Conservation (phyloP, 2,329 filamentous ascomycete species). For the Colletotrichum theobromicola region DNA sequence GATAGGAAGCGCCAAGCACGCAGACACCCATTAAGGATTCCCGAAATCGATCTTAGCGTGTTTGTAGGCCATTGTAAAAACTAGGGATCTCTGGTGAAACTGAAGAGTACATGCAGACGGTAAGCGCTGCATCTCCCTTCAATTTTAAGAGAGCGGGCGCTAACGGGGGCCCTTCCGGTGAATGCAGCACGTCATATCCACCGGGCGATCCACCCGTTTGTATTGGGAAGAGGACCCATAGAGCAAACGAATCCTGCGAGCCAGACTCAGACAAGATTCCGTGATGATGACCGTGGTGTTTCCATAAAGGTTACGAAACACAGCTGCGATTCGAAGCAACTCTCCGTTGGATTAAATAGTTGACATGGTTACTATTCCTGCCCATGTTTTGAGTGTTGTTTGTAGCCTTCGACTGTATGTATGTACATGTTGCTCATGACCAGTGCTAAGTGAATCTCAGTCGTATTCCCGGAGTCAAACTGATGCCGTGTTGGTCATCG, state of each 20-base stretch:
- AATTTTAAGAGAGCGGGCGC: not conserved
- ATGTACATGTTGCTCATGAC: accelerated
- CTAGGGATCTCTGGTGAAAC: not conserved
- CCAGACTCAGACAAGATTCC: not conserved
- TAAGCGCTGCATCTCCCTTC: not conserved
- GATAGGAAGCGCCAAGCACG: not conserved
- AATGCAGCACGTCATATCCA: not conserved
- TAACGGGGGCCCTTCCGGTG: not conserved
- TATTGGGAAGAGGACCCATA: not conserved
- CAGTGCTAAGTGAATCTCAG: not conserved
- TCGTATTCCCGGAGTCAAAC: not conserved
- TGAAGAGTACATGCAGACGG: not conserved
- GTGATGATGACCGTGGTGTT: not conserved
- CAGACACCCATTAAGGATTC: not conserved
- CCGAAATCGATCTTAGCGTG: not conserved
- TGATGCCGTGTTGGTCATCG: not conserved
- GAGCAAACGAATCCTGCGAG: not conserved
- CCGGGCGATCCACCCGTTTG: not conserved
- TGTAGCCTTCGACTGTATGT: not conserved
- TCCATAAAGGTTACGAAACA: not conserved
- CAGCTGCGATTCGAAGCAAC: not conserved
- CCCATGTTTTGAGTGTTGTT: not conserved
- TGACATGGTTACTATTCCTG: not conserved
- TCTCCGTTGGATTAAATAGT: not conserved
- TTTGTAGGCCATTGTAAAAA: not conserved